Base-by-base conservation (phyloP, 2,329 filamentous ascomycete species). In the Lecanosticta acicola region DNA sequence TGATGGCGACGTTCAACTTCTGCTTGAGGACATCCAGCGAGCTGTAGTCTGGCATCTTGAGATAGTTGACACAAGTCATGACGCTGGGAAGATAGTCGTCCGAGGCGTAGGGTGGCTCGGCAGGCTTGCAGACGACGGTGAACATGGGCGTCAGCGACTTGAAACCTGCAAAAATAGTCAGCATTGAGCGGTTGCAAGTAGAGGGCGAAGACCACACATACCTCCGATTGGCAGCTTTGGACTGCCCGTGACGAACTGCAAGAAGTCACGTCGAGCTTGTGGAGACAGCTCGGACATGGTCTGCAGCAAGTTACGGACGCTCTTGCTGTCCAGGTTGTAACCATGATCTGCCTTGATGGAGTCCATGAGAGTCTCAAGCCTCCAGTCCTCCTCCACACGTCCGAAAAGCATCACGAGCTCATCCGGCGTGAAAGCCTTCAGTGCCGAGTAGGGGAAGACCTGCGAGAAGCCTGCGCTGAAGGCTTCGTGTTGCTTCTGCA, bases 11-110 rank as follows among this genome's bases (percentile, higher is more conserved):
- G 54, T 79, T 81, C 43, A 98, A 75, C 66, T 87, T 87, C 64
- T 84, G 79, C 61, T 78, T 83, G 69, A 98, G 81, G 41, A 84
- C 76, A 1, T 87, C 79, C 51, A 94, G 71, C 57, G 73, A 81
- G 56, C 83, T 91, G 69, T 98, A 98, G 68, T 98, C 88, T 16
- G 93, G 93, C 62, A 98, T 78, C 71, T 98, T 98, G 60, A 98
- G 80, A 66, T 98, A 98, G 68, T 98, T 98, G 69, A 95, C 93
- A 66, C 94, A 98, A 9, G 94, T 98, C 94, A 98, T 98, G 66
- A 98, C 94, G 65, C 90, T 97, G 10, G 94, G 93, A n/a, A 98
- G 78, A 62, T 97, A 98, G 71, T 98, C 93, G 63, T 98, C 93
- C 3, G 91, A 91, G 3, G 84, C 85, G 66, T 90, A 93, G 1